Percentiles rank a stretch among this genome's conserved stretches.
phyloP scores from a whole-genome alignment of 2,329 filamentous ascomycete species.

The Penicillium sp. region DNA sequence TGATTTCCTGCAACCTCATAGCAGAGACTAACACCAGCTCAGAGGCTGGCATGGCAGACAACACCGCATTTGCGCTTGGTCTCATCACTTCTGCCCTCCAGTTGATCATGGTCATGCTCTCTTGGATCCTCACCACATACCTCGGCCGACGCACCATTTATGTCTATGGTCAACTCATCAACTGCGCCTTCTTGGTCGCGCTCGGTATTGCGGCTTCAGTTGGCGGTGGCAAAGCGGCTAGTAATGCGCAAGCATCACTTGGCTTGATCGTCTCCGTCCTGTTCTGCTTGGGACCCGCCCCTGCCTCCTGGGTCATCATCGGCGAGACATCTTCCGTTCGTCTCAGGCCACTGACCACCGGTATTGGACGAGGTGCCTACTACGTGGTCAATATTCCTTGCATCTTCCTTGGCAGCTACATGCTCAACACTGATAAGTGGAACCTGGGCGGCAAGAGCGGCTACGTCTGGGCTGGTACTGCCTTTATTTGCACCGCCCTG shows the following conservation, averaged over 20 bases:
- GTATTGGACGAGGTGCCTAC: slow-evolving; percentile 64
- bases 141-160: slow-evolving; percentile 67
- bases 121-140: slow-evolving; percentile 67
- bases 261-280: slow-evolving; percentile 67
- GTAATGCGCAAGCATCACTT: slow-evolving; percentile 61
- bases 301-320: slow-evolving; percentile 68
- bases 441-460: slow-evolving; percentile 59
- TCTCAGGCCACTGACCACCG: slow-evolving; percentile 66
- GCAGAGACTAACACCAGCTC: slow-evolving; percentile 32
- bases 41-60: slow-evolving; percentile 62
- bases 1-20: slow-evolving; percentile 18
- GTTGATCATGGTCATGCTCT: slow-evolving; percentile 64
- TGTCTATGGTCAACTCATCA: slow-evolving; percentile 60
- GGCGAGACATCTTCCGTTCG: slow-evolving; percentile 67
- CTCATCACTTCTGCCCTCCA: slow-evolving; percentile 67
- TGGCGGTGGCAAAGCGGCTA: slow-evolving; percentile 43
- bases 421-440: slow-evolving; percentile 57
- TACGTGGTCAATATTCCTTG: slow-evolving; percentile 67
- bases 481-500: slow-evolving; percentile 55
- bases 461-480: slow-evolving; percentile 63
- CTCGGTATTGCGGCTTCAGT: slow-evolving; percentile 63
- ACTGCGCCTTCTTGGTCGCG: slow-evolving; percentile 56
- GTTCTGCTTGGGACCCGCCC: slow-evolving; percentile 64
- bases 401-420: slow-evolving; percentile 63
- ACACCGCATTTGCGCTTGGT: slow-evolving; percentile 62